phyloP scores from a whole-genome alignment of 2,329 filamentous ascomycete species.

The Xylariaceae sp. region DNA sequence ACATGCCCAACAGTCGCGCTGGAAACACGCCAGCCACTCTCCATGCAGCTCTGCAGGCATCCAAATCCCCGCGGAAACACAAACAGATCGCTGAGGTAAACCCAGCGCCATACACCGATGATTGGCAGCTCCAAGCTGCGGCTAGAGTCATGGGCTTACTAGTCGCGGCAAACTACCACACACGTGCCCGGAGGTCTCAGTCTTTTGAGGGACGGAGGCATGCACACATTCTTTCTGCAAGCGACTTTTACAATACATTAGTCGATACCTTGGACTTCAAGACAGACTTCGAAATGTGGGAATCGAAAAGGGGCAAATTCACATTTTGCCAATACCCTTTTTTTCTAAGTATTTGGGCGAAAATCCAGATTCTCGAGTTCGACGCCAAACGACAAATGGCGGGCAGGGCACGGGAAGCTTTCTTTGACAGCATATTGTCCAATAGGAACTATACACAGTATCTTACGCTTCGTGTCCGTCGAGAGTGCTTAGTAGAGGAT shows the following conservation, averaged over 20 bases:
- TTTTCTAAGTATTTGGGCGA: constrained; percentile 85
- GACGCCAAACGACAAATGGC: constrained; percentile 89
- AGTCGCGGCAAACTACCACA: constrained; percentile 72
- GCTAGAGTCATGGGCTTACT: constrained; percentile 76
- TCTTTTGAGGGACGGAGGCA: constrained; percentile 38
- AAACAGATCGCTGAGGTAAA: constrained; percentile 54
- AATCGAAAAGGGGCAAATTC: constrained; percentile 68
- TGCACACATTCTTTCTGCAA: constrained; percentile 71
- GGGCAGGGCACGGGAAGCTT: constrained; percentile 80
- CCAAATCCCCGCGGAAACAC: constrained; percentile 48
- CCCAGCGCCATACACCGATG: constrained; percentile 61
- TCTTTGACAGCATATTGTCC: constrained; percentile 83
- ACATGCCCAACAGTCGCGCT: constrained; percentile 61
- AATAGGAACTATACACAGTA: constrained; percentile 71
- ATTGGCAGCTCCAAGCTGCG: constrained; percentile 85
- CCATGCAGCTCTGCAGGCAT: constrained; percentile 67
- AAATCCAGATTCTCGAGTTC: constrained; percentile 84
- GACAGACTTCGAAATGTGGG: constrained; percentile 85
- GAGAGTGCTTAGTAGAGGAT: constrained; percentile 85
- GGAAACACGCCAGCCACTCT: constrained; percentile 62
- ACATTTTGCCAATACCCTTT: constrained; percentile 92
- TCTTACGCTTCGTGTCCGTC: constrained; percentile 70
- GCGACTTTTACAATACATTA: constrained; percentile 82
- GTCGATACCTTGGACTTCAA: constrained; percentile 84
- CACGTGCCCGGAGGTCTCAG: constrained; percentile 35